Evolutionary conservation across 2,329 filamentous ascomycete species (phyloP), one percentile per base, ranked within the genome.

Genomic region (Zasmidium citrigriseum): DNA sequence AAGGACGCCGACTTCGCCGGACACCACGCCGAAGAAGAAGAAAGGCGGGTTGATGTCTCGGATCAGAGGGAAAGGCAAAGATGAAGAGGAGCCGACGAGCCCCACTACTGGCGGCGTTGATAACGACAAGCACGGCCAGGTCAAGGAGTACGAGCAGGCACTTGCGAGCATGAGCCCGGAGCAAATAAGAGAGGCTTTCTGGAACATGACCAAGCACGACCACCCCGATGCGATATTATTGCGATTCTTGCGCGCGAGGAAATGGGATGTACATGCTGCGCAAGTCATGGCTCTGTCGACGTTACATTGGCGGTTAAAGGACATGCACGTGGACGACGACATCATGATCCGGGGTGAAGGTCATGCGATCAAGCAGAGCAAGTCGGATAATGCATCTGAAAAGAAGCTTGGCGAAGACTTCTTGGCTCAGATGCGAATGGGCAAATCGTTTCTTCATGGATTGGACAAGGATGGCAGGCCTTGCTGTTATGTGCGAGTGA

Each of bases 191-290:
- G 80, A 82, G 16, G 88, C 92, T 0, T 89, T 98, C 71, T 98
- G 95, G 95, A 84, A 80, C 65, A 96, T 97, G 91, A 85, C 93
- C 58, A 99, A 98, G 79, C 89, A 95, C 69, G 95, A 99, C 71
- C 86, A 98, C 72, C 95, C 95, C 0, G 95, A 99, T 76, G 89
- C 88, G 2, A 79, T 96, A 18, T 78, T 93, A 16, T 78, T 96
- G 57, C 86, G 92, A 45, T 96, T 96, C 75, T 79, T 96, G 57
- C 83, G 92, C 52, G 92, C 92, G n/a, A 83, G 92, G 47, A 96
- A 96, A 76, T 99, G 95, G 95, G 91, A 99, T 71, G 87, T 96
- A 18, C 89, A 96, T 52, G 92, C 91, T 72, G 95, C 95, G 3
- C 82, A 98, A 23, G 84, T 96, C 65, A 99, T 99, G 95, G 79